Percentiles rank a stretch among this genome's conserved stretches.
Conservation (phyloP, 192 early-diverging fungal species). For the Dissophora ornata region DNA sequence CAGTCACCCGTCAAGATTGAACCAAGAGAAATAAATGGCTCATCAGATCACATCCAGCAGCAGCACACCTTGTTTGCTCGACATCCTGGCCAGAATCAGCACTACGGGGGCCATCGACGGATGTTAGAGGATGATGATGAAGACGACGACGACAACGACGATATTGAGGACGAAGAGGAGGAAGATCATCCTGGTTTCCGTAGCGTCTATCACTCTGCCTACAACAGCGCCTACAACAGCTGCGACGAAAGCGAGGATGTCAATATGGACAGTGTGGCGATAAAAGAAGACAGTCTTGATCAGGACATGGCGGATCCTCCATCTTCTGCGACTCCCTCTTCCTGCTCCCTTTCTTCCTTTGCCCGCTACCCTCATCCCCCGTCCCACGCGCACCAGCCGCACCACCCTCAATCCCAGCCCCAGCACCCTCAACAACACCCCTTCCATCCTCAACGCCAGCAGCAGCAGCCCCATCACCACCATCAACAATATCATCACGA, state of each 20-base stretch:
- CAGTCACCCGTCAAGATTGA: neutral
- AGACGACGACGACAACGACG: slow-evolving; percentile 30
- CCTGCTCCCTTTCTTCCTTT: slow-evolving; percentile 1
- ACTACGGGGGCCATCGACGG: slow-evolving; percentile 25
- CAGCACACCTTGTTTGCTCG: neutral
- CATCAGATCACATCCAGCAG: neutral
- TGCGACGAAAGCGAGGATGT: slow-evolving; percentile 48
- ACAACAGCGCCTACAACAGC: slow-evolving; percentile 47
- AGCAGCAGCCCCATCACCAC: slow-evolving; percentile 4
- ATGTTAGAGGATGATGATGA: slow-evolving; percentile 26
- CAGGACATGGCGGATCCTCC: slow-evolving; percentile 42
- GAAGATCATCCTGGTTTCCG: slow-evolving; percentile 29
- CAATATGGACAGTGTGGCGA: slow-evolving; percentile 40
- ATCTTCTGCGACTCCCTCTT: slow-evolving; percentile 31
- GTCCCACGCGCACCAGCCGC: neutral
- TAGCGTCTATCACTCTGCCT: slow-evolving; percentile 37
- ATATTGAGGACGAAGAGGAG: slow-evolving; percentile 30
- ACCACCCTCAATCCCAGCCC: slow-evolving; percentile 7
- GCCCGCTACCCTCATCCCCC: slow-evolving; percentile 5
- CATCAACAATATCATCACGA: neutral
- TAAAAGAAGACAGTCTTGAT: slow-evolving; percentile 35
- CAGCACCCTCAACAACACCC: slow-evolving; percentile 18
- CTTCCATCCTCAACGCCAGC: slow-evolving; percentile 13
- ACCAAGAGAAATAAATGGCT: neutral
- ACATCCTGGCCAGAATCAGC: slow-evolving; percentile 4